A percentile compares a stretch with the other conserved stretches of the same genome.
Evolutionary conservation across 2,329 filamentous ascomycete species (phyloP).

Genomic region (Trichoderma arundinaceum): DNA sequence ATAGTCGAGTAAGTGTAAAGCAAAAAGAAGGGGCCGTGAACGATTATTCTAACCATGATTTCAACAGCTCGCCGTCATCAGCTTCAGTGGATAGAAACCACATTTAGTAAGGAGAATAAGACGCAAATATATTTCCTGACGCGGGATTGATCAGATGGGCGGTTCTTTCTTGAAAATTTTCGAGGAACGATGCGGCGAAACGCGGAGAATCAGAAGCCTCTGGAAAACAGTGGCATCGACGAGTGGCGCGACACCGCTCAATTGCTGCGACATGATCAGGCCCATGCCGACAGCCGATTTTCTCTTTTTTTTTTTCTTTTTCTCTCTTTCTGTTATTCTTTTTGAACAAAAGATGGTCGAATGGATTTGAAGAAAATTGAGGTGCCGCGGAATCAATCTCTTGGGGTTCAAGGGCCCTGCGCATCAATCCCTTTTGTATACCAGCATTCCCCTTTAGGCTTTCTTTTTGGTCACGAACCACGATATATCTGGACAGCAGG

Average conservation of each 20-base stretch:
- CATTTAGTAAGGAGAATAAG: slow-evolving; percentile 6
- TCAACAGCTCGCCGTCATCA: slow-evolving; percentile 56
- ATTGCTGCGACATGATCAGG: not conserved
- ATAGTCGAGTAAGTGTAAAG: slow-evolving; percentile 60
- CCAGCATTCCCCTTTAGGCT: slow-evolving; percentile 21
- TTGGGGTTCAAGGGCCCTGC: not conserved
- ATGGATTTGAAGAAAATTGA: slow-evolving; percentile 1
- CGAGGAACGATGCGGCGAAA: not conserved
- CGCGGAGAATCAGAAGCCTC: not conserved
- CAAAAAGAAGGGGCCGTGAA: not conserved
- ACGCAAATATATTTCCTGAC: not conserved
- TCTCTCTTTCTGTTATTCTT: not conserved
- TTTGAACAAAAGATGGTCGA: slow-evolving; percentile 7
- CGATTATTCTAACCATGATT: slow-evolving; percentile 1
- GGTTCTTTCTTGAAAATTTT: not conserved
- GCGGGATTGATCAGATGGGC: not conserved
- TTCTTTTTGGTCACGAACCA: slow-evolving; percentile 31
- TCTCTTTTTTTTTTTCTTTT: not conserved
- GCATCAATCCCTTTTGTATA: slow-evolving; percentile 31
- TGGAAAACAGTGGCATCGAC: slow-evolving; percentile 14
- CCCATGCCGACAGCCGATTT: not conserved
- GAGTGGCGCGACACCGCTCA: not conserved
- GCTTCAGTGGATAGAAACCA: slow-evolving; percentile 50
- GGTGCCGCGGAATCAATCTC: not conserved
- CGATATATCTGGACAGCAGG: slow-evolving; percentile 26